These are phyloP conservation scores for Apiospora kogelbergensis DNA, from an alignment of 2,329 filamentous ascomycete species.

Conservation along the genomic window DNA sequence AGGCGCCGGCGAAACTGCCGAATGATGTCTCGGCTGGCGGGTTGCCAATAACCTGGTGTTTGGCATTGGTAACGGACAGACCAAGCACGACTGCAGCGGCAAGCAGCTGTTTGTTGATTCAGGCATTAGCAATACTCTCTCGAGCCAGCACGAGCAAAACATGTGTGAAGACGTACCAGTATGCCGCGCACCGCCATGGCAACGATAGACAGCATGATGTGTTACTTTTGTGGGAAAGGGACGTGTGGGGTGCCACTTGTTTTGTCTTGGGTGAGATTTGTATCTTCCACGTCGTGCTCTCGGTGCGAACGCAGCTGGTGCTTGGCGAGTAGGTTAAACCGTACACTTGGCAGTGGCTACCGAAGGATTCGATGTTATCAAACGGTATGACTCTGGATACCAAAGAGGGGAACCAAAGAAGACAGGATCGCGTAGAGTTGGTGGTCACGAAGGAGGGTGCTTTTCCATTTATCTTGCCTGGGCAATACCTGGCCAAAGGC, in stretches of 20 bases:
- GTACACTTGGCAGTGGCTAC: not conserved
- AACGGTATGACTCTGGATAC: not conserved
- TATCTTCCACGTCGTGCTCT: not conserved
- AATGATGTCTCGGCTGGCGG: conserved; percentile 32
- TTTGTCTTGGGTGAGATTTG: not conserved
- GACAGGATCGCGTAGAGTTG: not conserved
- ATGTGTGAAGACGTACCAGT: not conserved
- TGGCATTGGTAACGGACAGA: conserved; percentile 31
- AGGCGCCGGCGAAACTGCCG: conserved; percentile 32
- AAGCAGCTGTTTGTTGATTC: conserved; percentile 25
- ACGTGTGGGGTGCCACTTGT: not conserved
- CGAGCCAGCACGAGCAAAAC: not conserved
- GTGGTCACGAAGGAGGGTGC: not conserved
- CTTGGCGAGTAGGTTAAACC: not conserved
- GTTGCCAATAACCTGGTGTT: conserved; percentile 26
- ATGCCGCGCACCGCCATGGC: conserved; percentile 8
- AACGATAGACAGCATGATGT: not conserved
- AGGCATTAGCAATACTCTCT: not conserved
- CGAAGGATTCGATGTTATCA: not conserved
- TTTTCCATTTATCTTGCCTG: not conserved
- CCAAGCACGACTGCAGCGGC: conserved; percentile 32
- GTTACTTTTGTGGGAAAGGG: not conserved
- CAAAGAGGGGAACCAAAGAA: not conserved
- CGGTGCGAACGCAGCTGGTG: not conserved
- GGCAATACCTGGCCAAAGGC: not conserved